These are phyloP conservation scores for Acacia pycnantha DNA, from an alignment of 331 rosid species.

Conservation along the genomic window DNA sequence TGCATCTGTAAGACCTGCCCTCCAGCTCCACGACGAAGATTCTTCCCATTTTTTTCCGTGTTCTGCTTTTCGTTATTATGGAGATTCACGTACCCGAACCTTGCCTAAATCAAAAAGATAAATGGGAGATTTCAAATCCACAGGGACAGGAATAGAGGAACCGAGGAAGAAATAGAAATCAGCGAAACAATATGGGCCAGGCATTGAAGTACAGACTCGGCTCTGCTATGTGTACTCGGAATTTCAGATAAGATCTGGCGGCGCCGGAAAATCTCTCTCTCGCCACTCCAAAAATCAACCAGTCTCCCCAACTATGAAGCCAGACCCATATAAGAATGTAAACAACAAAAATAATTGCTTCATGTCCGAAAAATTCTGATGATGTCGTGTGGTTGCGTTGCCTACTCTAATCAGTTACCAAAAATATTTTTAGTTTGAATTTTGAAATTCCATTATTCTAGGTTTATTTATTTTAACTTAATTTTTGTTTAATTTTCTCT, in stretches of 20 bases:
- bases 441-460: too few species aligned
- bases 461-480: too few species aligned
- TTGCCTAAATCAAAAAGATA: background rate
- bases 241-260: background rate
- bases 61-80: background rate
- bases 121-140: background rate
- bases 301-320: background rate
- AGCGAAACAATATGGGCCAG: background rate
- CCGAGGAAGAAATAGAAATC: background rate
- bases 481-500: too few species aligned
- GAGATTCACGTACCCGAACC: background rate
- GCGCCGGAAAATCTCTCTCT: background rate
- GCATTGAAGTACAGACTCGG: background rate
- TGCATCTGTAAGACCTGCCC: constrained; percentile 85
- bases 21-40: constrained; percentile 79
- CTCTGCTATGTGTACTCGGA: background rate
- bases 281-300: background rate
- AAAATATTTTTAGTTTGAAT: too few species aligned
- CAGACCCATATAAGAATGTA: too few species aligned
- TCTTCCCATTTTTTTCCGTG: constrained; percentile 58
- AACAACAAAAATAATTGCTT: too few species aligned
- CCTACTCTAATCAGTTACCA: too few species aligned
- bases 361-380: too few species aligned
- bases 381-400: too few species aligned
- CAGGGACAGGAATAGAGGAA: background rate